Conservation (phyloP, 2,329 filamentous ascomycete species). For the Periconia sp. region DNA sequence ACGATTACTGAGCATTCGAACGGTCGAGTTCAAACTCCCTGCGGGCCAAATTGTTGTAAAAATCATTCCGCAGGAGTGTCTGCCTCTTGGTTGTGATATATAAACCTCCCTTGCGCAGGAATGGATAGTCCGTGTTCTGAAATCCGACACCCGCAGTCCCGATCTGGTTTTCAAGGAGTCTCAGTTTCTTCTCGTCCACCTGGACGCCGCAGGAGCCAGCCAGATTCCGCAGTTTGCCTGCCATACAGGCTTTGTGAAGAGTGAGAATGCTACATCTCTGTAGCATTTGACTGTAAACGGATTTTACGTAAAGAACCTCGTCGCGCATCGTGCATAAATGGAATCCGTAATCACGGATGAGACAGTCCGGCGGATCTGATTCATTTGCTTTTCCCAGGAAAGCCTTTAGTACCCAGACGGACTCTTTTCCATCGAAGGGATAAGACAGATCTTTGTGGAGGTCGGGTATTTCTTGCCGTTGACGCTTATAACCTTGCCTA, state of each 20-base stretch:
- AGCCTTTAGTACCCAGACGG: constrained; percentile 18
- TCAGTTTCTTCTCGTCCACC: neutral
- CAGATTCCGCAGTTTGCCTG: neutral
- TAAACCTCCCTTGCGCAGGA: neutral
- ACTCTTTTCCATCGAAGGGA: neutral
- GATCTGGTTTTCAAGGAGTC: neutral
- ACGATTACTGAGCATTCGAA: too few relatives aligned
- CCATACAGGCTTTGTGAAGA: neutral
- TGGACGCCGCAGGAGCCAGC: neutral
- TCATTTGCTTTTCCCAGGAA: constrained; percentile 10
- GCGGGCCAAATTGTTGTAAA: neutral
- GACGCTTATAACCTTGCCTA: neutral
- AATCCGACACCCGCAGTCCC: neutral
- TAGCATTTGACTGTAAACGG: constrained; percentile 10
- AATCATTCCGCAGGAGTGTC: neutral
- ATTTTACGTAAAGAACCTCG: constrained; percentile 16
- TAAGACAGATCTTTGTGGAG: constrained; percentile 15
- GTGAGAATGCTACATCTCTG: too few relatives aligned
- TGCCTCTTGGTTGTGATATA: neutral
- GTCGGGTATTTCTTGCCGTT: constrained; percentile 8
- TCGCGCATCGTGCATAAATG: constrained; percentile 12
- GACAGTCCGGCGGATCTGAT: neutral
- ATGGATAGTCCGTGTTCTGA: neutral
- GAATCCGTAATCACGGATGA: constrained; percentile 6
- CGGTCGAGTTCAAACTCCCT: neutral